These are phyloP conservation scores for Salix koriyanagi DNA, from an alignment of 345 rosid species.

Conservation along the genomic window DNA sequence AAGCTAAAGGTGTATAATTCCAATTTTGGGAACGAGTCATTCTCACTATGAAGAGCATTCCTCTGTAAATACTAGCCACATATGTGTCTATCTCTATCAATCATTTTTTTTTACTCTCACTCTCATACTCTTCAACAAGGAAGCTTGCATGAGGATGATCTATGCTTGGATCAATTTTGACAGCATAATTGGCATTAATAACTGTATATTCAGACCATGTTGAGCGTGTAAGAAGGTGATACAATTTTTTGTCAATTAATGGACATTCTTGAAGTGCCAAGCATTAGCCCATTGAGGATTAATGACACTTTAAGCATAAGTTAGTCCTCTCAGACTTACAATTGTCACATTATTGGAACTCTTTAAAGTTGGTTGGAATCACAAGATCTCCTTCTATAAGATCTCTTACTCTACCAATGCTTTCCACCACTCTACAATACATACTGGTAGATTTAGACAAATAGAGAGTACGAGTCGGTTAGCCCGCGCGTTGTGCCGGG, in stretches of 20 bases:
- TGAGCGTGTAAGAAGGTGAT: slow-evolving; percentile 47
- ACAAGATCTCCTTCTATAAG: slow-evolving; percentile 53
- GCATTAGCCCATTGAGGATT: slow-evolving; percentile 30
- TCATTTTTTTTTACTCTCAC: background rate
- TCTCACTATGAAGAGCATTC: background rate
- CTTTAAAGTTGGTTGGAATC: slow-evolving; percentile 45
- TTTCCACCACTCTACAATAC: slow-evolving; percentile 47
- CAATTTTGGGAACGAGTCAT: too few species aligned
- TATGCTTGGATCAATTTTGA: slow-evolving; percentile 41
- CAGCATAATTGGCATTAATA: slow-evolving; percentile 35
- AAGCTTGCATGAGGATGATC: slow-evolving; percentile 45
- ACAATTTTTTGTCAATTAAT: slow-evolving; percentile 39
- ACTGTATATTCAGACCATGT: slow-evolving; percentile 64
- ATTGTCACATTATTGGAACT: slow-evolving; percentile 57
- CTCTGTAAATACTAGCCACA: too few species aligned
- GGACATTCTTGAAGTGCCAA: slow-evolving; percentile 52
- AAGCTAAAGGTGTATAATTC: background rate
- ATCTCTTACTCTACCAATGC: slow-evolving; percentile 50
- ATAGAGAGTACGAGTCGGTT: too few species aligned
- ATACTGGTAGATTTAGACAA: too few species aligned
- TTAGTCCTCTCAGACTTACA: slow-evolving; percentile 43
- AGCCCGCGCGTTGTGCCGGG: too few species aligned
- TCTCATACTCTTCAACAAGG: background rate
- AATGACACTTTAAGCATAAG: slow-evolving; percentile 42
- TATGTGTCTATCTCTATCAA: too few species aligned